Percentiles rank a stretch among this genome's conserved stretches.
Conservation (phyloP, 768 basidiomycete genomes). For the Pleurotus citrinopileatus region DNA sequence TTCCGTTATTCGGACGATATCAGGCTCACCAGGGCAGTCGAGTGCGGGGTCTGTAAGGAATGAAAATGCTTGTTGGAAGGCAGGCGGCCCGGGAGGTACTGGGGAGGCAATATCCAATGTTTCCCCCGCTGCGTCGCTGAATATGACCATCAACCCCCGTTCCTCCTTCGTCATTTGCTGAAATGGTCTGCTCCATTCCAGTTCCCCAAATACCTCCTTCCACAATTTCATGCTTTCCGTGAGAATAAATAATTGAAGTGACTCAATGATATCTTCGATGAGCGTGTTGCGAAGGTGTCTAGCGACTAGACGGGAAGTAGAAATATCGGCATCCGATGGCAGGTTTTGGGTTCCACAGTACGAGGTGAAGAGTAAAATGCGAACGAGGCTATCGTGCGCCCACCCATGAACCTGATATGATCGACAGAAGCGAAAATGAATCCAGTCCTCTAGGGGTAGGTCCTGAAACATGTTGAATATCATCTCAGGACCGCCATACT, state of each 20-base stretch:
- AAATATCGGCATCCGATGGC: constrained; percentile 8
- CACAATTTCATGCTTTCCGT: neutral
- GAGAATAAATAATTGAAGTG: neutral
- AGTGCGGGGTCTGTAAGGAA: constrained; percentile 3
- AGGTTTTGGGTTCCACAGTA: constrained; percentile 12
- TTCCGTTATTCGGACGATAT: neutral
- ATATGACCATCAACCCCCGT: constrained; percentile 8
- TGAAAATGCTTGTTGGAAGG: neutral
- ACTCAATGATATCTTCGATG: neutral
- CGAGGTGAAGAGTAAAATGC: constrained; percentile 16
- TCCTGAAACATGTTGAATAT: constrained; percentile 11
- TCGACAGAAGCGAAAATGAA: constrained; percentile 18
- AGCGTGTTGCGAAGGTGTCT: neutral
- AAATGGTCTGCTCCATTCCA: constrained; percentile 11
- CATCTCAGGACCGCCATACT: constrained; percentile 6
- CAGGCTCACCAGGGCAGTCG: neutral
- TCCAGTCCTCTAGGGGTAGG: constrained; percentile 15
- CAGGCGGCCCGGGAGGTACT: neutral
- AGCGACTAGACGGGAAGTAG: neutral
- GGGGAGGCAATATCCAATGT: neutral
- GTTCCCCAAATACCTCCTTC: constrained; percentile 6
- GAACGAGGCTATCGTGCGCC: constrained; percentile 16
- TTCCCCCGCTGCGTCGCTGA: constrained; percentile 12
- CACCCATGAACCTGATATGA: constrained; percentile 15
- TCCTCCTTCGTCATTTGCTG: constrained; percentile 11